A percentile compares a stretch with the other conserved stretches of the same genome.
Conservation (phyloP, 2,329 filamentous ascomycete species). For the Epichloe gansuensis region DNA sequence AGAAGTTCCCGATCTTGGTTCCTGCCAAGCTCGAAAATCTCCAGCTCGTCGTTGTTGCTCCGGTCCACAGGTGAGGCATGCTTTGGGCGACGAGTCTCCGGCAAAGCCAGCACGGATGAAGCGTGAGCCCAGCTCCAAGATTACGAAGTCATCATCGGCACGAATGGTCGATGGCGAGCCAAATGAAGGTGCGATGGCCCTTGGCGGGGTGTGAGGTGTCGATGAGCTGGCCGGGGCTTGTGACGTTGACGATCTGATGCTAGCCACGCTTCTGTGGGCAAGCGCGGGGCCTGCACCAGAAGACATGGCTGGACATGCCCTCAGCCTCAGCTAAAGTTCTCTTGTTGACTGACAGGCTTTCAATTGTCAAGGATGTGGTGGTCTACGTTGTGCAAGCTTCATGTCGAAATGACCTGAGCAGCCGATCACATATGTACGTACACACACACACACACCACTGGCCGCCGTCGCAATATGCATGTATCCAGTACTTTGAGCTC, state of each 20-base stretch:
- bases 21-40: constrained; percentile 64
- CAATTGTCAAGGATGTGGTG: background rate
- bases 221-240: constrained; percentile 22
- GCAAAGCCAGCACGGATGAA: constrained; percentile 76
- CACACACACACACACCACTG: background rate
- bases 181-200: constrained; percentile 41
- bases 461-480: background rate
- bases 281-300: constrained; percentile 31
- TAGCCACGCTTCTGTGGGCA: constrained; percentile 46
- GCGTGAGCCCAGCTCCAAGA: constrained; percentile 74
- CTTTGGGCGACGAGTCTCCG: constrained; percentile 68
- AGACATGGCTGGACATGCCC: constrained; percentile 26
- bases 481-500: background rate
- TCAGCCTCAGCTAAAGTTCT: background rate
- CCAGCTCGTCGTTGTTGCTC: constrained; percentile 66
- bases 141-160: constrained; percentile 71
- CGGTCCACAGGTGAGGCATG: constrained; percentile 56
- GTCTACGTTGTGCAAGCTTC: background rate
- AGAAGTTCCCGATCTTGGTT: constrained; percentile 32
- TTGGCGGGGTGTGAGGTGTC: constrained; percentile 50
- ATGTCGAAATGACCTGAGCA: background rate
- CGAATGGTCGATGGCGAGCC: constrained; percentile 49
- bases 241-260: constrained; percentile 35
- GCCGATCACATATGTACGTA: background rate
- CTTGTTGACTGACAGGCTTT: no score